Evolutionary conservation across 2,329 filamentous ascomycete species (phyloP).

Genomic region (Xylariales sp.): DNA sequence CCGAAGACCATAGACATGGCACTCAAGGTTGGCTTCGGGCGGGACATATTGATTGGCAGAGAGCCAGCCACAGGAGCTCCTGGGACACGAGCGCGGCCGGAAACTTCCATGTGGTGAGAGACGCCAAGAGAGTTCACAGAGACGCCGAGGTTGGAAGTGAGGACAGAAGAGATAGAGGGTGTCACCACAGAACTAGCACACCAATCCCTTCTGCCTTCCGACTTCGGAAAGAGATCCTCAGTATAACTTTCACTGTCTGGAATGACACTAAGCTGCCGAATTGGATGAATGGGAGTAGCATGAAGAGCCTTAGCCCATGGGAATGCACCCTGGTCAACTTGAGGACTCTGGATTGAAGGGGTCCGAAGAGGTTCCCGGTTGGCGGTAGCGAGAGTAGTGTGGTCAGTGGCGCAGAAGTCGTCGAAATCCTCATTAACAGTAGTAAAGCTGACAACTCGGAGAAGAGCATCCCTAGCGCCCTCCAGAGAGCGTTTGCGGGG

Average conservation of each 20-base stretch:
- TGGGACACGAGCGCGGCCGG: constrained; percentile 61
- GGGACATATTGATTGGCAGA: constrained; percentile 81
- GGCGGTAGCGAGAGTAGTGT: constrained; percentile 80
- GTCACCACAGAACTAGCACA: constrained; percentile 81
- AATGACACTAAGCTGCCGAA: constrained; percentile 88
- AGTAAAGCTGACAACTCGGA: constrained; percentile 88
- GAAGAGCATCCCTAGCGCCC: constrained; percentile 80
- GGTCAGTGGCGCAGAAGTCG: constrained; percentile 90
- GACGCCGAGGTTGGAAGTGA: constrained; percentile 83
- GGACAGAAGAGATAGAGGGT: constrained; percentile 83
- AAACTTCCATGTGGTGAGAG: constrained; percentile 57
- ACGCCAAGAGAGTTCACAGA: constrained; percentile 82
- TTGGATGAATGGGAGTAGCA: constrained; percentile 74
- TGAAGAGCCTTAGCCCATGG: constrained; percentile 95
- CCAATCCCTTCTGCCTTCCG: constrained; percentile 79
- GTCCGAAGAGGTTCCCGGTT: constrained; percentile 96
- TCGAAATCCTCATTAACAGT: constrained; percentile 91
- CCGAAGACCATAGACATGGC: constrained; percentile 85
- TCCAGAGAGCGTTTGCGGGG: constrained; percentile 86
- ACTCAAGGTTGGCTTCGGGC: constrained; percentile 74
- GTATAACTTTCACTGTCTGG: constrained; percentile 81
- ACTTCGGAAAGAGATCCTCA: constrained; percentile 87
- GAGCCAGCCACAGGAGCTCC: constrained; percentile 73
- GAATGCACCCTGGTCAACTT: constrained; percentile 84
- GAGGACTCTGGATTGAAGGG: constrained; percentile 90